Evolutionary conservation across 2,329 filamentous ascomycete genomes (phyloP).

Genomic region (Neospermospora avenae): DNA sequence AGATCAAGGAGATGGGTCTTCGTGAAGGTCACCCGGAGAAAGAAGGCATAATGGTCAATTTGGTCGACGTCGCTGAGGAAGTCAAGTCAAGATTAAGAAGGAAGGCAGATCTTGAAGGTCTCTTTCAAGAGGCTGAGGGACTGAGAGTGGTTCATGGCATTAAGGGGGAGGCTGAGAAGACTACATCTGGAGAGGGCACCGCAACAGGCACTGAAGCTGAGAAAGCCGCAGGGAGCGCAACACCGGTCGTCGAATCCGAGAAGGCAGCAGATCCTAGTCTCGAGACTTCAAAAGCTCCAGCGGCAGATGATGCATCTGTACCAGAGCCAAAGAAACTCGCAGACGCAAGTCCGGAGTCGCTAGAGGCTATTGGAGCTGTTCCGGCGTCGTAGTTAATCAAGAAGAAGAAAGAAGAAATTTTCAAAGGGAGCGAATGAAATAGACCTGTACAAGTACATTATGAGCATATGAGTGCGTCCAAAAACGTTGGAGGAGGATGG

Average conservation of each 20-base stretch:
- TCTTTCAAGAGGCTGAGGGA: constrained; percentile 29
- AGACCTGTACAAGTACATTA: neutral
- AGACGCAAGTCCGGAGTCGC: constrained; percentile 14
- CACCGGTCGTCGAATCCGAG: constrained; percentile 1
- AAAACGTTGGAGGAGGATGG: neutral
- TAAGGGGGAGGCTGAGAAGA: constrained; percentile 24
- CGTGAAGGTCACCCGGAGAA: constrained; percentile 84
- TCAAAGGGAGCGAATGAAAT: neutral
- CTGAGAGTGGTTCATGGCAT: constrained; percentile 34
- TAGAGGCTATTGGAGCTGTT: constrained; percentile 25
- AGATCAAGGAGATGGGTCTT: constrained; percentile 81
- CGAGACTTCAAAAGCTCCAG: neutral
- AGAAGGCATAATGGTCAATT: constrained; percentile 73
- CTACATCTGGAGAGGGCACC: neutral
- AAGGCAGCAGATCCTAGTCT: neutral
- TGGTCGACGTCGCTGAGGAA: constrained; percentile 60
- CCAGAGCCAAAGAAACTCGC: constrained; percentile 19
- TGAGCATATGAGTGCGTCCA: constrained; percentile 1
- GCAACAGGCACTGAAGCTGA: constrained; percentile 2
- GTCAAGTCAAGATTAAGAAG: constrained; percentile 50
- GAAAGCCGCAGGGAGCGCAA: neutral
- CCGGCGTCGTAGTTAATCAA: constrained; percentile 26
- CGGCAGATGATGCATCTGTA: neutral
- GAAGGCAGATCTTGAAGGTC: constrained; percentile 33
- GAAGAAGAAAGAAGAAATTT: neutral